Conservation (phyloP, 1,139 yeast genomes). For the Yamadazyma sp. region DNA sequence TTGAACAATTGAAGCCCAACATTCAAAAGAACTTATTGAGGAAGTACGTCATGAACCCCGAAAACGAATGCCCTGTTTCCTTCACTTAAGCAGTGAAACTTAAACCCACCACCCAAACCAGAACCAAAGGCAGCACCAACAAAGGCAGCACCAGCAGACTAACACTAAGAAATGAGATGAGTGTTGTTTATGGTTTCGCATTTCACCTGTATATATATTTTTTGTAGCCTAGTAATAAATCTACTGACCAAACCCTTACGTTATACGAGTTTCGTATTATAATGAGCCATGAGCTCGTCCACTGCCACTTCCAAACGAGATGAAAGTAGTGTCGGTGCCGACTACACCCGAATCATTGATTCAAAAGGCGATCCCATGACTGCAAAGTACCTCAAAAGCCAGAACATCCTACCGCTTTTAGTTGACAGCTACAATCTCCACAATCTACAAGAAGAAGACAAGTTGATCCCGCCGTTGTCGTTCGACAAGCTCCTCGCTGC, state of each 20-base stretch:
- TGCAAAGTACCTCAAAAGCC: conserved; percentile 7
- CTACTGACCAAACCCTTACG: not conserved
- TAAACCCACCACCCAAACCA: no score
- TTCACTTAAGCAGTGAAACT: conserved; percentile 1
- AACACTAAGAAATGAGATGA: conserved; percentile 3
- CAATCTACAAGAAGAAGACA: conserved; percentile 16
- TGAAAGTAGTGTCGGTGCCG: not conserved
- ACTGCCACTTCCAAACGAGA: not conserved
- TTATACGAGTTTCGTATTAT: not conserved
- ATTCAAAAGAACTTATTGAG: conserved; percentile 43
- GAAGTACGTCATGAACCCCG: conserved; percentile 38
- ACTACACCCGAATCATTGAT: conserved; percentile 7
- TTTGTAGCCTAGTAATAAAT: not conserved
- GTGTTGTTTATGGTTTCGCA: conserved; percentile 6
- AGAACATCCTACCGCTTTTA: conserved; percentile 12
- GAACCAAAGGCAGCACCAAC: no score
- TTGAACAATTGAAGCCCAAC: conserved; percentile 24
- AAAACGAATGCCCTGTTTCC: conserved; percentile 37
- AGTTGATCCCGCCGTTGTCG: conserved; percentile 23
- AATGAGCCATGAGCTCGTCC: not conserved
- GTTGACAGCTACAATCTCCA: conserved; percentile 13
- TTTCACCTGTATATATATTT: conserved; percentile 2
- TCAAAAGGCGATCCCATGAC: conserved; percentile 11
- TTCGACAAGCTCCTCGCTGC: conserved; percentile 29
- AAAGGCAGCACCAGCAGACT: no score